Evolutionary conservation across 306 rosid species (phyloP).

Genomic region (Potentilla sterilis): DNA sequence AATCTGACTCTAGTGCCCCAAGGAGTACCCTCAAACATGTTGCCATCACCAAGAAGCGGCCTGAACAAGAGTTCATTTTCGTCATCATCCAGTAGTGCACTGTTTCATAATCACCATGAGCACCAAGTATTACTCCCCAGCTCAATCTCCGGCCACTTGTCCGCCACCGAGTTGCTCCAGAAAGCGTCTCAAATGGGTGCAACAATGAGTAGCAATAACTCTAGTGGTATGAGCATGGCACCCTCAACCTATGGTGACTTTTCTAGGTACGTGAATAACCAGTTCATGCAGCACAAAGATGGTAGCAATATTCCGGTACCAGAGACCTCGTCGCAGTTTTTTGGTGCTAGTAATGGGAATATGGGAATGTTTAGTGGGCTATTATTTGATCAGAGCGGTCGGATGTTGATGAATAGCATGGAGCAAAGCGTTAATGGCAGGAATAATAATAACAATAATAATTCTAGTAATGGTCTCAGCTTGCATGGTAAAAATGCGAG

Average conservation of each 20-base stretch:
- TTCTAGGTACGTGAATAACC: slow-evolving; percentile 36
- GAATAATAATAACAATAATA: background rate
- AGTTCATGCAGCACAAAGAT: slow-evolving; percentile 29
- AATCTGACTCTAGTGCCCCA: slow-evolving; percentile 29
- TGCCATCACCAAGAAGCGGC: slow-evolving; percentile 11
- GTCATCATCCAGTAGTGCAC: background rate
- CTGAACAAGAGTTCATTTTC: slow-evolving; percentile 19
- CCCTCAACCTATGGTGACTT: slow-evolving; percentile 28
- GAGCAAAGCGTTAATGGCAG: slow-evolving; percentile 33
- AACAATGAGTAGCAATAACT: slow-evolving; percentile 28
- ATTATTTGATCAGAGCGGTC: slow-evolving; percentile 48
- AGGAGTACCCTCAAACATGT: slow-evolving; percentile 30
- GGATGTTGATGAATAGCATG: slow-evolving; percentile 21
- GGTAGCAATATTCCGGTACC: slow-evolving; percentile 19
- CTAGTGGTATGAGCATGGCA: slow-evolving; percentile 40
- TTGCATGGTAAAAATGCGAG: slow-evolving; percentile 31
- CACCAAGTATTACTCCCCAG: slow-evolving; percentile 30
- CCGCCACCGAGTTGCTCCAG: slow-evolving; percentile 75
- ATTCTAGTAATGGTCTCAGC: background rate
- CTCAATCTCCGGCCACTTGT: slow-evolving; percentile 46
- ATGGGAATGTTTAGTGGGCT: slow-evolving; percentile 54
- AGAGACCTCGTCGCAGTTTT: slow-evolving; percentile 28
- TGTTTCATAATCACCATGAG: background rate
- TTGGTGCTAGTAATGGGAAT: slow-evolving; percentile 21
- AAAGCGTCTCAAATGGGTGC: slow-evolving; percentile 93